Conservation (phyloP, 805 yeast species). For the Candida germanica region DNA sequence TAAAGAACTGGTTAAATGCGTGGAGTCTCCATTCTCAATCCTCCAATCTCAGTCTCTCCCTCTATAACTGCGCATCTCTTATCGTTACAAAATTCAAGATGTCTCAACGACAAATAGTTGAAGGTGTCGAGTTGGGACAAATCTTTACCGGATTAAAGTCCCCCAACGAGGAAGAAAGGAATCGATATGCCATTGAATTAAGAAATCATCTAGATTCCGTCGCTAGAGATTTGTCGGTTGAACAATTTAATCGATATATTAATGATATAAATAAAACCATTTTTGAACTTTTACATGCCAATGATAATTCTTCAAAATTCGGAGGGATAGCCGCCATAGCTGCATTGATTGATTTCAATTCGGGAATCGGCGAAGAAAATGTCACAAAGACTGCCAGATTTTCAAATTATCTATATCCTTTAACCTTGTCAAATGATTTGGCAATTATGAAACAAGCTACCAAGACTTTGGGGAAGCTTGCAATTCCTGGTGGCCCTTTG, state of each 20-base stretch:
- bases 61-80: too few relatives aligned
- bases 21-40: too few relatives aligned
- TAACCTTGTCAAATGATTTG: slow-evolving; percentile 77
- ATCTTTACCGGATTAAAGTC: slow-evolving; percentile 52
- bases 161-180: slow-evolving; percentile 39
- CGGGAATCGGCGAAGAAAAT: slow-evolving; percentile 70
- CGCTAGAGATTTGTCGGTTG: slow-evolving; percentile 78
- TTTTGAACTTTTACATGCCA: slow-evolving; percentile 77
- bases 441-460: slow-evolving; percentile 88
- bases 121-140: slow-evolving; percentile 50
- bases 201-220: slow-evolving; percentile 65
- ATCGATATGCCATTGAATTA: slow-evolving; percentile 66
- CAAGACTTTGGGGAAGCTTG: slow-evolving; percentile 79
- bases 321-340: slow-evolving; percentile 94
- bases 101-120: slow-evolving; percentile 37
- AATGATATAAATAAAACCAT: slow-evolving; percentile 84
- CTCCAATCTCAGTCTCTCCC: too few relatives aligned
- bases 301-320: slow-evolving; percentile 66
- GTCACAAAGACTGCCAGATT: slow-evolving; percentile 86
- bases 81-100: slow-evolving; percentile 8
- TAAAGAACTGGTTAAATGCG: too few relatives aligned
- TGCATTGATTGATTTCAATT: slow-evolving; percentile 79
- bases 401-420: slow-evolving; percentile 81
- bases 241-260: slow-evolving; percentile 76
- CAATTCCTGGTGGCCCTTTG: slow-evolving; percentile 83